These are phyloP conservation scores for Phlebopus sp. DNA, from an alignment of 1,284 basidiomycete genomes.

Conservation along the genomic window DNA sequence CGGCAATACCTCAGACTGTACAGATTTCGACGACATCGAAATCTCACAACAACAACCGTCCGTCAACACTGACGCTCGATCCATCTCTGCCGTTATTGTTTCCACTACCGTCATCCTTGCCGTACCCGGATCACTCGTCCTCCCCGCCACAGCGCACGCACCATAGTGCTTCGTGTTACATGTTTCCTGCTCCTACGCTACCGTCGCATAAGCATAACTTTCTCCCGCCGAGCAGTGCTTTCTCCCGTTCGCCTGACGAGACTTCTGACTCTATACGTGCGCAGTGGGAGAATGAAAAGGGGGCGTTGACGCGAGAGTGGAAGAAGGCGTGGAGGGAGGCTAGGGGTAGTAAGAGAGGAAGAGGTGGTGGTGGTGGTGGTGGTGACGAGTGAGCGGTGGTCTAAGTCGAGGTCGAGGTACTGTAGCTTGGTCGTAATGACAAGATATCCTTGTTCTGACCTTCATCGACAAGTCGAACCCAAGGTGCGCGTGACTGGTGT, in stretches of 20 bases:
- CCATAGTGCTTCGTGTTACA: slow-evolving; percentile 10
- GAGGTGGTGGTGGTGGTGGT: slow-evolving; percentile 49
- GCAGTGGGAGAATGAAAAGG: slow-evolving; percentile 70
- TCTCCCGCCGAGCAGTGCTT: slow-evolving; percentile 39
- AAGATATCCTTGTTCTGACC: too few relatives aligned
- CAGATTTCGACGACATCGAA: slow-evolving; percentile 8
- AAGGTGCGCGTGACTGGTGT: too few relatives aligned
- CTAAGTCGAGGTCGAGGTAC: too few relatives aligned
- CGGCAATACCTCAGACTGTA: not conserved
- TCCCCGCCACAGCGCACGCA: slow-evolving; percentile 3
- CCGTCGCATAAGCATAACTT: slow-evolving; percentile 36
- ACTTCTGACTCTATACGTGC: slow-evolving; percentile 58
- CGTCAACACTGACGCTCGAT: slow-evolving; percentile 38
- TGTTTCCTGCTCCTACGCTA: slow-evolving; percentile 37
- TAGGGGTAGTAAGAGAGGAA: slow-evolving; percentile 61
- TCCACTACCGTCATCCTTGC: slow-evolving; percentile 40
- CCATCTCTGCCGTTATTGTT: slow-evolving; percentile 62
- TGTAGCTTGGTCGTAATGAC: too few relatives aligned
- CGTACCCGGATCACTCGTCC: slow-evolving; percentile 7
- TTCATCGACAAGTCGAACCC: too few relatives aligned
- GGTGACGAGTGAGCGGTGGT: slow-evolving; percentile 2
- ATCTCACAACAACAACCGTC: slow-evolving; percentile 1
- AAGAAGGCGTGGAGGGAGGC: slow-evolving; percentile 79
- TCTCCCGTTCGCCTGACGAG: slow-evolving; percentile 42
- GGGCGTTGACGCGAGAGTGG: slow-evolving; percentile 75